These are phyloP conservation scores for Salvia sclarea DNA, from an alignment of 305 asterid species.

Conservation along the genomic window DNA sequence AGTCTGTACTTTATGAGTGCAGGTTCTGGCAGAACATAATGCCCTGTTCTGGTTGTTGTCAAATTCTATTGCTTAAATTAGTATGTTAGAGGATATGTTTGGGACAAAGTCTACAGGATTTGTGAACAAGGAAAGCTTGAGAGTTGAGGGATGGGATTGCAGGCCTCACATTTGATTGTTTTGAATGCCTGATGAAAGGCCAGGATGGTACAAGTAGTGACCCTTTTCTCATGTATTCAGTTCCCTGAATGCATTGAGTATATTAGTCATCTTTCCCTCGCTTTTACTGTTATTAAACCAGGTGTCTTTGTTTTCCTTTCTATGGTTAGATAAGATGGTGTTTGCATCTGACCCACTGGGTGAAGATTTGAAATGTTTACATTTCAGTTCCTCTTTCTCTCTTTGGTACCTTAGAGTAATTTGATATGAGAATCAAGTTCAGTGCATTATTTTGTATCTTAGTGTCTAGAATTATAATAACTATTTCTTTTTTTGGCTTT, in stretches of 20 bases:
- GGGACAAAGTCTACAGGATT: slow-evolving; percentile 12
- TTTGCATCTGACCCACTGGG: background rate
- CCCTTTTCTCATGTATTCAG: background rate
- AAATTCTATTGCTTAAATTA: background rate
- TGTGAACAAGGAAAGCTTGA: background rate
- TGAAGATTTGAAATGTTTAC: slow-evolving; percentile 6
- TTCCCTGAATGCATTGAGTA: background rate
- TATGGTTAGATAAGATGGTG: background rate
- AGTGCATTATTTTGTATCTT: background rate
- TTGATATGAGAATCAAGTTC: background rate
- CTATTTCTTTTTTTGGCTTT: background rate
- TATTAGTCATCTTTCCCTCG: background rate
- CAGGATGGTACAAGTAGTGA: background rate
- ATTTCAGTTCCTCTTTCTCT: background rate
- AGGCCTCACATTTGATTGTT: background rate
- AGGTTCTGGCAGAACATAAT: slow-evolving; percentile 7
- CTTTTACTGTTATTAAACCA: background rate
- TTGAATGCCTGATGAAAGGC: background rate
- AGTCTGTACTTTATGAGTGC: background rate
- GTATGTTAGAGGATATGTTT: background rate
- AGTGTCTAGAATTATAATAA: slow-evolving; percentile 2
- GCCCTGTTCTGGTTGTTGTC: no score
- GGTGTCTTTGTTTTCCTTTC: background rate
- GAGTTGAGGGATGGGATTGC: slow-evolving; percentile 4
- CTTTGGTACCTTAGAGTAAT: background rate